phyloP scores from a whole-genome alignment of 2,329 filamentous ascomycete genomes.

The Exophiala aquamarina region DNA sequence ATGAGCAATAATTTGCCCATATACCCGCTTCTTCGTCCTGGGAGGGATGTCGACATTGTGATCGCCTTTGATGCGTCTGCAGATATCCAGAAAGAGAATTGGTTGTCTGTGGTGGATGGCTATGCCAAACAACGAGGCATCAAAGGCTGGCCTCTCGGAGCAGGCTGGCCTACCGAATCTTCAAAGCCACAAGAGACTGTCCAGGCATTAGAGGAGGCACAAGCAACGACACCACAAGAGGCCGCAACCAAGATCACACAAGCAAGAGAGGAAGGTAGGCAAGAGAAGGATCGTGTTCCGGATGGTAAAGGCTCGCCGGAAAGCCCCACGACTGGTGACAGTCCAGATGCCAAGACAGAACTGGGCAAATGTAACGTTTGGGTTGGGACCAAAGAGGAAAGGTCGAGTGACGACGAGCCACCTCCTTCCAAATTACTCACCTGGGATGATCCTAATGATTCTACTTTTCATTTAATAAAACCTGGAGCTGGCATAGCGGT shows the following conservation, averaged over 20 bases:
- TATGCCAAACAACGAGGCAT: conserved; percentile 88
- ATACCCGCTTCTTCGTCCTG: conserved; percentile 86
- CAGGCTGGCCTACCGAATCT: conserved; percentile 78
- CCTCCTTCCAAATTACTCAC: conserved; percentile 52
- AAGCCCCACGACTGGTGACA: conserved; percentile 45
- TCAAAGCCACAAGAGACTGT: conserved; percentile 61
- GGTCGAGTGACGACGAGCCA: conserved; percentile 55
- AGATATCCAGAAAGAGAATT: conserved; percentile 91
- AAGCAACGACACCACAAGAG: conserved; percentile 60
- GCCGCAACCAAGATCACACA: conserved; percentile 63
- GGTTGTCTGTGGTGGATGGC: conserved; percentile 90
- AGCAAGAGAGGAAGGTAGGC: conserved; percentile 47
- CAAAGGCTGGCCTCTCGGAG: conserved; percentile 90
- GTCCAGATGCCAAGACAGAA: conserved; percentile 49
- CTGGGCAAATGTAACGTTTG: conserved; percentile 92
- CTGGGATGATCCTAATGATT: conserved; percentile 51
- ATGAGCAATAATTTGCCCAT: conserved; percentile 99
- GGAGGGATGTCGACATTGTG: conserved; percentile 83
- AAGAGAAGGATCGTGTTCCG: conserved; percentile 28
- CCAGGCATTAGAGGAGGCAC: conserved; percentile 66
- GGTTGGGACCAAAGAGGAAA: conserved; percentile 82
- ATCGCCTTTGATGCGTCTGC: conserved; percentile 93
- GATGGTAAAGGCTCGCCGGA: conserved; percentile 33
- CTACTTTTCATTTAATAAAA: conserved; percentile 68
- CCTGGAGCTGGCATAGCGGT: conserved; percentile 83